A percentile compares a stretch with the other conserved stretches of the same genome.
These are phyloP conservation scores for Hevea brasiliensis DNA, from an alignment of 345 rosid genomes.

Conservation along the genomic window DNA sequence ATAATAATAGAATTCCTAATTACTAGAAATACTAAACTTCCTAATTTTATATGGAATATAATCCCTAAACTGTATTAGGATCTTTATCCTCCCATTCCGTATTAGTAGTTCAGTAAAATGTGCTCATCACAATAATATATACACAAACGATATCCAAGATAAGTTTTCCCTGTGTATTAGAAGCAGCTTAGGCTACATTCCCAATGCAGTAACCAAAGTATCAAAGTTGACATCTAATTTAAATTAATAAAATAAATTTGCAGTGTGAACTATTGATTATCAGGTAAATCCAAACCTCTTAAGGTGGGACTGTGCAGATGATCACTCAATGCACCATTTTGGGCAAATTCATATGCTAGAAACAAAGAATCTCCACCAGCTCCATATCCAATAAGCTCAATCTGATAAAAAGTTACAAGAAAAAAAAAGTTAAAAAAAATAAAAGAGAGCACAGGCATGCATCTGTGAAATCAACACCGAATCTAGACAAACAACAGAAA, in stretches of 20 bases:
- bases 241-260: not conserved
- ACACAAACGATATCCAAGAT: not conserved
- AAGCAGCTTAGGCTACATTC: not conserved
- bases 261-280: not conserved
- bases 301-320: slow-evolving; percentile 25
- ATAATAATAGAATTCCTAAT: no score
- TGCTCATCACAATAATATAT: not conserved
- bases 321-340: slow-evolving; percentile 40
- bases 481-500: not conserved
- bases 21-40: no score
- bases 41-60: no score
- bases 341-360: slow-evolving; percentile 41
- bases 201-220: not conserved
- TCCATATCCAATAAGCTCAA: slow-evolving; percentile 39
- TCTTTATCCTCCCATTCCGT: no score
- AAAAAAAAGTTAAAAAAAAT: not conserved
- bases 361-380: slow-evolving; percentile 39
- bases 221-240: not conserved
- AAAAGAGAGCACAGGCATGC: not conserved
- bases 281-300: slow-evolving; percentile 18
- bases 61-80: no score
- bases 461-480: not conserved
- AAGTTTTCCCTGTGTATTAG: not conserved
- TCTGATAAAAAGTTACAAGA: slow-evolving; percentile 18
- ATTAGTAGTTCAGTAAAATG: not conserved